These are phyloP conservation scores for Microbotryum lychnidis-dioicae DNA, from an alignment of 1,284 basidiomycete genomes.

Conservation along the genomic window DNA sequence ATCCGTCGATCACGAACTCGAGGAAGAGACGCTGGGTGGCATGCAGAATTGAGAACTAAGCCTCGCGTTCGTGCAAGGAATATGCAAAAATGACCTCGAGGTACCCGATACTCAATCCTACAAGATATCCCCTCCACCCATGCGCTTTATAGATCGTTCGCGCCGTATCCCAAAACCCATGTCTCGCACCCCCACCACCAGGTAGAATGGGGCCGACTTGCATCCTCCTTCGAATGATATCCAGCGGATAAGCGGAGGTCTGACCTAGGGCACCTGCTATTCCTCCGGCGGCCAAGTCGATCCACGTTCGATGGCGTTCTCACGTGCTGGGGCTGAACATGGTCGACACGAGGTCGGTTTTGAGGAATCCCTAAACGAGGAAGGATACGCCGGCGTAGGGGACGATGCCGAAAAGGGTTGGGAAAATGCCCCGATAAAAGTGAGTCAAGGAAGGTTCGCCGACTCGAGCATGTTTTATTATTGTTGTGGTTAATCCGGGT, in stretches of 20 bases:
- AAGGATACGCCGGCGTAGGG: constrained; percentile 97
- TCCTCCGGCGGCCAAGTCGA: constrained; percentile 70
- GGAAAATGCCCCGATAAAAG: constrained; percentile 92
- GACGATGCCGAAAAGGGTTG: constrained; percentile 84
- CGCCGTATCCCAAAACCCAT: constrained; percentile 71
- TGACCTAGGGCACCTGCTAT: constrained; percentile 83
- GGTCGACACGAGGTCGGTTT: constrained; percentile 53
- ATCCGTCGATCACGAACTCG: no score
- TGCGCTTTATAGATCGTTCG: constrained; percentile 56
- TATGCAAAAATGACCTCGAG: constrained; percentile 64
- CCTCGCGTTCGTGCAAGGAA: no score
- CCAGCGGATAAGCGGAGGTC: constrained; percentile 91
- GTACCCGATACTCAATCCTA: constrained; percentile 83
- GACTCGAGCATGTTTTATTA: constrained; percentile 29
- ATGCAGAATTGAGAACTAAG: no score
- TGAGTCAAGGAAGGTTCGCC: constrained; percentile 56
- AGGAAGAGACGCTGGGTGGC: no score
- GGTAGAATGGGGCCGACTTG: constrained; percentile 87
- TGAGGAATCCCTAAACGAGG: constrained; percentile 79
- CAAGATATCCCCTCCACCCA: constrained; percentile 85
- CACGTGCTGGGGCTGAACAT: constrained; percentile 9
- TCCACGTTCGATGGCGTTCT: constrained; percentile 43
- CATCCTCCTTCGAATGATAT: constrained; percentile 87
- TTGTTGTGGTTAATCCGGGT: constrained; percentile 11
- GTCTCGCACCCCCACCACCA: constrained; percentile 52